Percentiles rank a stretch among this genome's conserved stretches.
These are phyloP conservation scores for Heliamphora pulchella DNA, from an alignment of 179 eudicot species.

Conservation along the genomic window DNA sequence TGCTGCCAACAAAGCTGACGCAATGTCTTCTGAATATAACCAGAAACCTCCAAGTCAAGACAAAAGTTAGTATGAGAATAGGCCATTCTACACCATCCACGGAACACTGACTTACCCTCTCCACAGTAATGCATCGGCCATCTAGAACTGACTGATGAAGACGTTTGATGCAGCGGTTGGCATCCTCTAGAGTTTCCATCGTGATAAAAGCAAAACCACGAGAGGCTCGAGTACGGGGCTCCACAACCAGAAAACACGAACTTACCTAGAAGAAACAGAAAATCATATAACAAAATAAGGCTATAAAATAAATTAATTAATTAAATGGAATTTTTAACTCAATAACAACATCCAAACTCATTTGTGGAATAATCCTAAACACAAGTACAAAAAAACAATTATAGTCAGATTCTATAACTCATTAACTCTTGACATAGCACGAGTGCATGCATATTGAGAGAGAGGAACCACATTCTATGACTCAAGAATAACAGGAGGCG, in stretches of 20 bases:
- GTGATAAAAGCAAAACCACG: constrained; percentile 90
- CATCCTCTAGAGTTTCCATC: constrained; percentile 67
- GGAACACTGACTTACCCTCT: constrained; percentile 51
- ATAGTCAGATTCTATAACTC: background rate
- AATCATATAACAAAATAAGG: background rate
- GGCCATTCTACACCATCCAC: constrained; percentile 14
- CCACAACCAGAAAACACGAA: constrained; percentile 59
- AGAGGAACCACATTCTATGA: background rate
- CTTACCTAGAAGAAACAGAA: constrained; percentile 35
- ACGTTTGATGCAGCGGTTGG: constrained; percentile 68
- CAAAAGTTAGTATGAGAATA: constrained; percentile 31
- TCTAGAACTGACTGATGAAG: constrained; percentile 85
- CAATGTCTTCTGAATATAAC: constrained; percentile 87
- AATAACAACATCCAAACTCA: background rate
- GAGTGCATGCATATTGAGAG: background rate
- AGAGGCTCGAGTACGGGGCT: constrained; percentile 80
- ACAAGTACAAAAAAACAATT: background rate
- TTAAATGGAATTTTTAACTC: background rate
- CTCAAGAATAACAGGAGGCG: background rate
- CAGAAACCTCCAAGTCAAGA: constrained; percentile 86
- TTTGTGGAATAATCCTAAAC: background rate
- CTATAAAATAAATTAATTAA: constrained; percentile 5
- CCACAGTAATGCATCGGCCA: constrained; percentile 89
- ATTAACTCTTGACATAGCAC: background rate
- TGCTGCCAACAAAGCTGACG: constrained; percentile 93